These are phyloP conservation scores for Aspergillus sp. DNA, from an alignment of 2,329 filamentous ascomycete genomes.

Conservation along the genomic window DNA sequence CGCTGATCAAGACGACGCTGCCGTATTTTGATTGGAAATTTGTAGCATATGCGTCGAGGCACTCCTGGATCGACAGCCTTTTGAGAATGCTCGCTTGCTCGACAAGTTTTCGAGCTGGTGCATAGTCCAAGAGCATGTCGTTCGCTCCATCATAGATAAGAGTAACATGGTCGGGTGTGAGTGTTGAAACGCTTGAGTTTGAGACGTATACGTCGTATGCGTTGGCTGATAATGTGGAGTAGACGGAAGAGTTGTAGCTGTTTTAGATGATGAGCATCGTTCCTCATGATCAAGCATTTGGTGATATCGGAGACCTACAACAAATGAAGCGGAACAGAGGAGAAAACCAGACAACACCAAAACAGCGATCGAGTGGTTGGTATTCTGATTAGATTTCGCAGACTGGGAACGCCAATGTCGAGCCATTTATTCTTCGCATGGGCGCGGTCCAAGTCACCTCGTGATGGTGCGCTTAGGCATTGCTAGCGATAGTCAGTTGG, in stretches of 20 bases:
- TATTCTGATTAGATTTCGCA: slow-evolving; percentile 31
- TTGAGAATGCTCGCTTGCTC: not conserved
- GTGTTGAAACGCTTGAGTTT: no score
- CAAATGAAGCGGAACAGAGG: slow-evolving; percentile 21
- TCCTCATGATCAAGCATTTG: slow-evolving; percentile 20
- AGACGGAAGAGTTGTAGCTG: not conserved
- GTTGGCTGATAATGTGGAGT: slow-evolving; percentile 1
- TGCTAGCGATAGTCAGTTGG: slow-evolving; percentile 40
- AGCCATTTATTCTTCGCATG: slow-evolving; percentile 50
- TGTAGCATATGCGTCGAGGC: slow-evolving; percentile 22
- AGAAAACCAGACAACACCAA: slow-evolving; percentile 21
- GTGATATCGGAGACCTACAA: slow-evolving; percentile 16
- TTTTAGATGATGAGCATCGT: not conserved
- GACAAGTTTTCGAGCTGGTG: not conserved
- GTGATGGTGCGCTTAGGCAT: slow-evolving; percentile 54
- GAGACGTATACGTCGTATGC: slow-evolving; percentile 1
- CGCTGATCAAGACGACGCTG: slow-evolving; percentile 20
- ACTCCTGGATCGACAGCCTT: slow-evolving; percentile 10
- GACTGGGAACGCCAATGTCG: slow-evolving; percentile 49
- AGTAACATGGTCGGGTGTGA: no score
- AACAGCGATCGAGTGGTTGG: slow-evolving; percentile 37
- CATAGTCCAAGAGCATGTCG: no score
- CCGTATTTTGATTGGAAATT: slow-evolving; percentile 20
- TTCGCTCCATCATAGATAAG: no score
- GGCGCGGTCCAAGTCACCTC: slow-evolving; percentile 54